Percentiles rank a stretch among this genome's conserved stretches.
Evolutionary conservation across 106 monocot genomes (phyloP).

Genomic region (Allium sativum): DNA sequence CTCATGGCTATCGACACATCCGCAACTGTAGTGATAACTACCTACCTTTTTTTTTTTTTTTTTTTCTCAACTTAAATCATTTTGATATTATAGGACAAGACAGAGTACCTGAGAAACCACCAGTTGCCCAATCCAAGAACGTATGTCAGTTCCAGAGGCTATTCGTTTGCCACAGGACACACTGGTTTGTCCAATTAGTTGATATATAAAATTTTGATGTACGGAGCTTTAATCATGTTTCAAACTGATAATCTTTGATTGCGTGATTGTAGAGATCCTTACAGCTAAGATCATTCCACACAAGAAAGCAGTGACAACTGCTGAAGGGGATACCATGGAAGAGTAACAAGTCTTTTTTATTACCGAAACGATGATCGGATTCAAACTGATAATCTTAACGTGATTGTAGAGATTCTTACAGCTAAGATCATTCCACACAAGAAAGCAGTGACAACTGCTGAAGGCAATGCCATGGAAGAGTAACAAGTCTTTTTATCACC

Average conservation of each 20-base stretch:
- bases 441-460: slow-evolving; percentile 24
- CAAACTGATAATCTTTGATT: no score
- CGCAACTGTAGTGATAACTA: no score
- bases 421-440: slow-evolving; percentile 57
- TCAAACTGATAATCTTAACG: no score
- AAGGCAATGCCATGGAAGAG: slow-evolving; percentile 70
- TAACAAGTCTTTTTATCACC: slow-evolving; percentile 1
- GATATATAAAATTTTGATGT: neutral
- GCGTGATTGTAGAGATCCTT: slow-evolving; percentile 45
- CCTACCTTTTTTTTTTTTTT: no score
- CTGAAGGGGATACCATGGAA: slow-evolving; percentile 61
- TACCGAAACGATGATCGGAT: no score
- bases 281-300: slow-evolving; percentile 56
- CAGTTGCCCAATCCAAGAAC: slow-evolving; percentile 59
- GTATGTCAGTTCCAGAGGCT: slow-evolving; percentile 58
- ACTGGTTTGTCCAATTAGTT: slow-evolving; percentile 23
- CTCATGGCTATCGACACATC: no score
- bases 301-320: slow-evolving; percentile 26
- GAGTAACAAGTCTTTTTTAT: slow-evolving; percentile 12
- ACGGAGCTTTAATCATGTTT: neutral
- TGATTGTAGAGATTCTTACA: slow-evolving; percentile 52
- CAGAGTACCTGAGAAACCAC: slow-evolving; percentile 61
- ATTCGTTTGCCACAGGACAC: slow-evolving; percentile 50
- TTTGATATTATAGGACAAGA: slow-evolving; percentile 20
- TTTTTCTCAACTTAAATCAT: no score